These are phyloP conservation scores for Pythium phragmitis DNA, from an alignment of 352 stramenopile species.

Conservation along the genomic window DNA sequence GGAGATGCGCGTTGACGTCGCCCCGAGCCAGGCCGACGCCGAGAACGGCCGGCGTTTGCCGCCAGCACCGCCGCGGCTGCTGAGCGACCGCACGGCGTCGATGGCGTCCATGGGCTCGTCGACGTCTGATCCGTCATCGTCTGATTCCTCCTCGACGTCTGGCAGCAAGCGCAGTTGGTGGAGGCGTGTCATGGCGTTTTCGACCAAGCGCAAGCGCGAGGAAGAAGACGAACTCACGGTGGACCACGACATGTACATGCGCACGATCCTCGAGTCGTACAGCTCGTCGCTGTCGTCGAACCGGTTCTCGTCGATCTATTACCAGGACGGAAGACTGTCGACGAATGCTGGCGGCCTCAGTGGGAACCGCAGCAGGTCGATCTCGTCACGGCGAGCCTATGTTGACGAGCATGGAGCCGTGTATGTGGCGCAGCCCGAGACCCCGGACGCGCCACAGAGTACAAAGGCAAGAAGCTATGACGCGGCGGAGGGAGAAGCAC, in stretches of 20 bases:
- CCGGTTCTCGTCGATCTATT: conserved; percentile 39
- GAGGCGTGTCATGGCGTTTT: conserved; percentile 17
- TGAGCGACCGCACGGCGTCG: conserved; percentile 22
- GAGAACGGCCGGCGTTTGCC: conserved; percentile 4
- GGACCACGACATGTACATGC: conserved; percentile 71
- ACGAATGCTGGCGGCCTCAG: not conserved
- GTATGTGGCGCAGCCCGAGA: conserved; percentile 26
- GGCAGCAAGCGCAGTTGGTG: conserved; percentile 21
- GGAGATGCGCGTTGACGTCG: conserved; percentile 16
- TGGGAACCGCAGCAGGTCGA: conserved; percentile 9
- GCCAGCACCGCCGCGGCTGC: conserved; percentile 6
- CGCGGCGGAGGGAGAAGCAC: conserved; percentile 3
- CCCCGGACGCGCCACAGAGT: conserved; percentile 8
- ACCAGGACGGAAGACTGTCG: conserved; percentile 11
- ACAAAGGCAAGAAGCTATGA: not conserved
- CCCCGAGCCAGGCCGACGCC: conserved; percentile 3
- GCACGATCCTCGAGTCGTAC: conserved; percentile 75
- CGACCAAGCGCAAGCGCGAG: conserved; percentile 11
- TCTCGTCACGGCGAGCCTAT: conserved; percentile 18
- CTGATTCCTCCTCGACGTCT: not conserved
- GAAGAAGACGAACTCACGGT: conserved; percentile 28
- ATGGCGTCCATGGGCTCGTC: conserved; percentile 8
- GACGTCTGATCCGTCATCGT: not conserved
- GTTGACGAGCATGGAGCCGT: conserved; percentile 24
- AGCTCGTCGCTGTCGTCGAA: conserved; percentile 71